Evolutionary conservation across 169 alveolate genomes (phyloP).

Genomic region (Eimeria necatrix): DNA sequence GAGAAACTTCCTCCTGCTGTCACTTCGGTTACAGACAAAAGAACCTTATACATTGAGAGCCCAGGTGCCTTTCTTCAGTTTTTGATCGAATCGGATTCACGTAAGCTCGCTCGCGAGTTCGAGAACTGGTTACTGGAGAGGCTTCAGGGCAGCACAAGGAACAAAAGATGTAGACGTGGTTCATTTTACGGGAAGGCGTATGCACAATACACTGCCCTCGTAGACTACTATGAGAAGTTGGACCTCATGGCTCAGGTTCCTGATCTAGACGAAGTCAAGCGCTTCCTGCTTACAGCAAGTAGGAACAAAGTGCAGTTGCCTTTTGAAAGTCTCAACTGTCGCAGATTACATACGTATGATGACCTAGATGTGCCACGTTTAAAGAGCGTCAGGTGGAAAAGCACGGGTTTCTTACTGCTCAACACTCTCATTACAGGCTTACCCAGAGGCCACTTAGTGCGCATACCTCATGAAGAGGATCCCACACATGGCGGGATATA

Average conservation of each 20-base stretch:
- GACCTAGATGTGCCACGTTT: not conserved
- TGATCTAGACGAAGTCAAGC: slow-evolving; percentile 59
- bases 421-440: slow-evolving; percentile 3
- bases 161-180: slow-evolving; percentile 46
- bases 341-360: not conserved
- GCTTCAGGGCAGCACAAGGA: slow-evolving; percentile 59
- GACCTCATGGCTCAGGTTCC: slow-evolving; percentile 57
- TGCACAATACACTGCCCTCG: slow-evolving; percentile 40
- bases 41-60: slow-evolving; percentile 68
- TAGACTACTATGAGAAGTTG: slow-evolving; percentile 47
- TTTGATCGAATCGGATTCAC: not conserved
- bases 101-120: slow-evolving; percentile 14
- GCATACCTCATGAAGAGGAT: slow-evolving; percentile 62
- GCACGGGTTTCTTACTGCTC: too few species aligned
- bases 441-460: slow-evolving; percentile 60
- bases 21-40: slow-evolving; percentile 22
- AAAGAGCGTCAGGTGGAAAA: not conserved
- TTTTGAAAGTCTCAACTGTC: not conserved
- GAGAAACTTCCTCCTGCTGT: too few species aligned
- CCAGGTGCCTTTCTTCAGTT: slow-evolving; percentile 70
- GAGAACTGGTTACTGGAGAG: slow-evolving; percentile 64
- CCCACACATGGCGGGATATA: slow-evolving; percentile 37
- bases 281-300: slow-evolving; percentile 59
- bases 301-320: not conserved
- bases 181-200: slow-evolving; percentile 67